Evolutionary conservation across 306 rosid genomes (phyloP).

Genomic region (Vigna reflexopilosa): DNA sequence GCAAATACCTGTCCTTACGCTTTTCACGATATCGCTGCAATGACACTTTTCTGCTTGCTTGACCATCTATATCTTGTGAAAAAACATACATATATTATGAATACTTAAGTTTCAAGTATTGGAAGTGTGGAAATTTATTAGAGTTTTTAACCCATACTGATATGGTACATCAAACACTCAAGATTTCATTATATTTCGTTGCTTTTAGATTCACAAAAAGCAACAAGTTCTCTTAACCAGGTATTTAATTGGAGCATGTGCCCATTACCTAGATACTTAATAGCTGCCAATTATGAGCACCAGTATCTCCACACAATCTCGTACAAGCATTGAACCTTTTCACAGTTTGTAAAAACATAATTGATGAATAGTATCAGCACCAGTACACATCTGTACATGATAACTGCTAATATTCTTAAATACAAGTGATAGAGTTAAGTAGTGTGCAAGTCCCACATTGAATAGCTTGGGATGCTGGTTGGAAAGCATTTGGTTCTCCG

Average conservation of each 20-base stretch:
- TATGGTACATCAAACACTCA: conserved; percentile 19
- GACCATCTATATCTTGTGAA: conserved; percentile 86
- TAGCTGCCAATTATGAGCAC: conserved; percentile 15
- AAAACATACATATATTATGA: conserved; percentile 32
- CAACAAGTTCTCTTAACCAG: conserved; percentile 20
- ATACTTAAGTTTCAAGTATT: conserved; percentile 35
- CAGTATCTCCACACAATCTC: conserved; percentile 7
- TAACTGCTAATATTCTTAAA: neutral
- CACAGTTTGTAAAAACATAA: neutral
- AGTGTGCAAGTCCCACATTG: no score
- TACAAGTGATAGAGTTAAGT: neutral
- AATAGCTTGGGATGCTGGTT: no score
- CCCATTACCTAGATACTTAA: conserved; percentile 9
- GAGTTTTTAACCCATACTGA: neutral
- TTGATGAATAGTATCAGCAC: neutral
- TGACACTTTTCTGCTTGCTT: conserved; percentile 77
- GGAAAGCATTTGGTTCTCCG: no score
- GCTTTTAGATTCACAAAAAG: conserved; percentile 32
- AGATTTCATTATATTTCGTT: conserved; percentile 16
- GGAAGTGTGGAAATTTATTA: conserved; percentile 24
- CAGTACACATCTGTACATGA: conserved; percentile 21
- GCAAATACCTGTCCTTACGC: conserved; percentile 87
- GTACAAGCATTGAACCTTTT: neutral
- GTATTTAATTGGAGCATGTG: conserved; percentile 1
- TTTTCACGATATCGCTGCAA: conserved; percentile 91